These are phyloP conservation scores for Eutypa lata DNA, from an alignment of 2,329 filamentous ascomycete genomes.

Conservation along the genomic window DNA sequence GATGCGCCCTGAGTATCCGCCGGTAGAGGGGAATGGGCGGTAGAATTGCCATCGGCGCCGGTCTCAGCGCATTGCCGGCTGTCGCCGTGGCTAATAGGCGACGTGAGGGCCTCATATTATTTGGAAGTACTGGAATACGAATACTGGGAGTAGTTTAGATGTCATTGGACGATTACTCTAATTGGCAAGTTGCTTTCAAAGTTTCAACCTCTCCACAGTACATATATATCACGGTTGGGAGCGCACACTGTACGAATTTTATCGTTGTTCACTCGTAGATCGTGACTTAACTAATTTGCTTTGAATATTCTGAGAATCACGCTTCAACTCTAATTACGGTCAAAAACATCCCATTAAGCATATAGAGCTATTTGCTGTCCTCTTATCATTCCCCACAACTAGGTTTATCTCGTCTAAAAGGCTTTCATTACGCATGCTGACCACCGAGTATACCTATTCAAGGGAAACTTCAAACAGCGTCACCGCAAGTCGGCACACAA, in stretches of 20 bases:
- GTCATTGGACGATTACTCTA: neutral
- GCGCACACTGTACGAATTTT: neutral
- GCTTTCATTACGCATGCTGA: neutral
- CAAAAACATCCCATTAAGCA: neutral
- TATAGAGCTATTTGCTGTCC: neutral
- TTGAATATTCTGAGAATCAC: no score
- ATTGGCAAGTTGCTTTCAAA: neutral
- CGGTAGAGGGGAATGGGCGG: constrained; percentile 89
- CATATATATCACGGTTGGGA: neutral
- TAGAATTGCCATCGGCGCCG: constrained; percentile 61
- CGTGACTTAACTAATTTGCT: no score
- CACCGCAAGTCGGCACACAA: neutral
- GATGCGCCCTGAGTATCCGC: constrained; percentile 79
- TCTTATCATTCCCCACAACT: neutral
- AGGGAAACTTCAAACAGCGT: neutral
- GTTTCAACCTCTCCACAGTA: neutral
- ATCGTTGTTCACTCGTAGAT: no score
- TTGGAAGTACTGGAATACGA: no score
- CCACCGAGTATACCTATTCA: neutral
- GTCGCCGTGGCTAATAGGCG: constrained; percentile 23
- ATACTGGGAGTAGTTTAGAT: neutral
- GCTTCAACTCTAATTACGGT: no score
- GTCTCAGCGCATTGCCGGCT: constrained; percentile 22
- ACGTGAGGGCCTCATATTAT: constrained; percentile 19
- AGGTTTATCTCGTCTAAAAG: neutral